Conservation (phyloP, 1,139 yeast species). For the Suhomyces yuchorum region DNA sequence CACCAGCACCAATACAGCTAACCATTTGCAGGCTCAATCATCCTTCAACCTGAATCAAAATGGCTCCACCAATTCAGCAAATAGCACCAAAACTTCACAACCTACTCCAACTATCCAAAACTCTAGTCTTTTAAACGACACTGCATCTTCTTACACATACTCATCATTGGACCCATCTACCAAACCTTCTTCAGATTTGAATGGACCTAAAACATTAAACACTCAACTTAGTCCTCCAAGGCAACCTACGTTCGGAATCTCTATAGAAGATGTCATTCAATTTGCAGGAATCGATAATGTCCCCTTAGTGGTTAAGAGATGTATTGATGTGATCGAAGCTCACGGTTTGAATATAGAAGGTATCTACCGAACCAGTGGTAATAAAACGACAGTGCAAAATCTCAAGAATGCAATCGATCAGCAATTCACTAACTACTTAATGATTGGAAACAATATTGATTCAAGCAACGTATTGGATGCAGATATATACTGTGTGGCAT, state of each 20-base stretch:
- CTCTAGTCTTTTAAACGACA: not conserved
- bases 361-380: slow-evolving; percentile 84
- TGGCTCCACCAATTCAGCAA: slow-evolving; percentile 1
- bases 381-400: slow-evolving; percentile 70
- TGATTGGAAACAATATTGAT: slow-evolving; percentile 47
- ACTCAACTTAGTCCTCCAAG: slow-evolving; percentile 27
- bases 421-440: slow-evolving; percentile 66
- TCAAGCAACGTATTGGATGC: slow-evolving; percentile 58
- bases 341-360: slow-evolving; percentile 88
- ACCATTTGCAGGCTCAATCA: not conserved
- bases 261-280: slow-evolving; percentile 72
- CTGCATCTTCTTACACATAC: slow-evolving; percentile 13
- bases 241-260: slow-evolving; percentile 76
- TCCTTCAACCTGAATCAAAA: not conserved
- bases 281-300: slow-evolving; percentile 85
- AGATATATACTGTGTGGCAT: slow-evolving; percentile 72
- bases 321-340: slow-evolving; percentile 82
- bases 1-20: not conserved
- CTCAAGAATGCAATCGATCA: slow-evolving; percentile 72
- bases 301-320: slow-evolving; percentile 86
- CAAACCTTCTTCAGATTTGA: slow-evolving; percentile 31
- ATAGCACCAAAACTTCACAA: not conserved
- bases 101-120: slow-evolving; percentile 5
- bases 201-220: slow-evolving; percentile 46
- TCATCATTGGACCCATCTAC: slow-evolving; percentile 44